phyloP scores from a whole-genome alignment of 768 basidiomycete species.

The Amanita fuliginea region DNA sequence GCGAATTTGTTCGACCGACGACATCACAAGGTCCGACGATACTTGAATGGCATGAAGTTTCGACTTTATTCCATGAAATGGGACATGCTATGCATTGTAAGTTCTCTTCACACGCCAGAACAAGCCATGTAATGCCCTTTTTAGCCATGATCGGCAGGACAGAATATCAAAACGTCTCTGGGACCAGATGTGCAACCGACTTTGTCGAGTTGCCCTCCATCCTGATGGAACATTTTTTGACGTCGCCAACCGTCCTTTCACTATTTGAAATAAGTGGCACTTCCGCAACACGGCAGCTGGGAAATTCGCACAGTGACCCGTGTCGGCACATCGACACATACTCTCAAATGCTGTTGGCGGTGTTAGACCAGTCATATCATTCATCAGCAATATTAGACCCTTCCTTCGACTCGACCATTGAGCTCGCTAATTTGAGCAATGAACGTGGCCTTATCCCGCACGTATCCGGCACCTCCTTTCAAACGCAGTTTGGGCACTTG shows the following conservation, averaged over 20 bases:
- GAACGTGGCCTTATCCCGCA: slow-evolving; percentile 73
- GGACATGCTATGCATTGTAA: slow-evolving; percentile 99
- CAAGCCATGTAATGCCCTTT: background rate
- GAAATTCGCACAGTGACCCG: slow-evolving; percentile 66
- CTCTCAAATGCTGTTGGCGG: slow-evolving; percentile 80
- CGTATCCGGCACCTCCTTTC: slow-evolving; percentile 80
- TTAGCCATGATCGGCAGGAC: slow-evolving; percentile 92
- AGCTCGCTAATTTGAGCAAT: slow-evolving; percentile 50
- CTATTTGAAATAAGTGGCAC: slow-evolving; percentile 56
- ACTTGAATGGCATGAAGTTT: slow-evolving; percentile 87
- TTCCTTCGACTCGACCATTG: slow-evolving; percentile 64
- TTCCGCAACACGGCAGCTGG: slow-evolving; percentile 31
- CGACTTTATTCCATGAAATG: slow-evolving; percentile 97
- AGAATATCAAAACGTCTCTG: slow-evolving; percentile 95
- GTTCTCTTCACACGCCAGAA: slow-evolving; percentile 17
- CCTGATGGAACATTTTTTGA: slow-evolving; percentile 96
- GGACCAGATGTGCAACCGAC: slow-evolving; percentile 95
- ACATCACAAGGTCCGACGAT: slow-evolving; percentile 53
- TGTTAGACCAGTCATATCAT: slow-evolving; percentile 86
- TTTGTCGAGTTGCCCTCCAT: slow-evolving; percentile 98
- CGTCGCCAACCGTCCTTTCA: slow-evolving; percentile 71
- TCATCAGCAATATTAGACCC: slow-evolving; percentile 45
- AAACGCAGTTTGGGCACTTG: slow-evolving; percentile 92
- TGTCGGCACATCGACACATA: slow-evolving; percentile 84
- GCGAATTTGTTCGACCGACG: slow-evolving; percentile 69